Evolutionary conservation across 441 rosid species (phyloP).

Genomic region (Gossypium laxum): DNA sequence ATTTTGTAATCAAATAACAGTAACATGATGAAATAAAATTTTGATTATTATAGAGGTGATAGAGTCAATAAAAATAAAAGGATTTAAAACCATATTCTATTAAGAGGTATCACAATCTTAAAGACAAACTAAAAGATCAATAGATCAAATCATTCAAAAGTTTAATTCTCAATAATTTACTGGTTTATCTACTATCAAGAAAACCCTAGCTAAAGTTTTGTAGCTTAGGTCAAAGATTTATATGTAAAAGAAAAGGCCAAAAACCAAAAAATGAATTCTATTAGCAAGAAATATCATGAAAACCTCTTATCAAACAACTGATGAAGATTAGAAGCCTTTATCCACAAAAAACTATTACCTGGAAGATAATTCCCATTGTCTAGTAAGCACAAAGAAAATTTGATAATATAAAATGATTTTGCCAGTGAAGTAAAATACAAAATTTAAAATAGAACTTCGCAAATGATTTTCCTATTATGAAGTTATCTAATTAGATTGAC

Average conservation of each 20-base stretch:
- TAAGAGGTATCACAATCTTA: background rate
- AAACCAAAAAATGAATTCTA: background rate
- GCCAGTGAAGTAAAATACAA: background rate
- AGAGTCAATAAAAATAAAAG: background rate
- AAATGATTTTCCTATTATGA: background rate
- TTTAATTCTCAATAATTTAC: background rate
- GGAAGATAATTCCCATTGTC: background rate
- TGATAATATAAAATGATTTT: background rate
- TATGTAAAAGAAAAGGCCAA: background rate
- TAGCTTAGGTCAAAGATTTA: background rate
- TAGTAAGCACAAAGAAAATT: background rate
- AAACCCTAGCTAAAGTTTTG: background rate
- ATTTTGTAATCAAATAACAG: background rate
- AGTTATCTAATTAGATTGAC: background rate
- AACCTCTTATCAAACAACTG: background rate
- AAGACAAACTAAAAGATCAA: conserved; percentile 2
- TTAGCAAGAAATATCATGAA: background rate
- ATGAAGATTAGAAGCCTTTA: background rate
- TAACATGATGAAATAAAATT: background rate
- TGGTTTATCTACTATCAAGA: background rate
- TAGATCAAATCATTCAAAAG: background rate
- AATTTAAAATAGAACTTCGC: background rate
- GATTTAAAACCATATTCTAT: background rate
- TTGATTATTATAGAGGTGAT: background rate
- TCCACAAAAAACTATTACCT: background rate